Conservation (phyloP, 75 land plant genomes). For the Gnetum montanum region DNA sequence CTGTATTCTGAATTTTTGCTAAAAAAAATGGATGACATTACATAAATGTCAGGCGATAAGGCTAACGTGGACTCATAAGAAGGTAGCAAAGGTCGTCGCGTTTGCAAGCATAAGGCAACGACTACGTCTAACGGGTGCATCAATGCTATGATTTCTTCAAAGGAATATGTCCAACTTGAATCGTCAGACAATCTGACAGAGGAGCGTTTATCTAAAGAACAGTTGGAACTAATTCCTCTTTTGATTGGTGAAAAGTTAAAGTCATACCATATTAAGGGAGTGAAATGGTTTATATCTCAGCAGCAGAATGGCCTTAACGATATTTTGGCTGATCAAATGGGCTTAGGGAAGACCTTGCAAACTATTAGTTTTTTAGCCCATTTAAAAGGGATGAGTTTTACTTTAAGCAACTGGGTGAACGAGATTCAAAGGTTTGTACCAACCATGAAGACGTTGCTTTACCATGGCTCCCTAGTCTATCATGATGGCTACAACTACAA, state of each 20-base stretch:
- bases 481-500: no score
- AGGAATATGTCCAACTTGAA: slow-evolving; percentile 18
- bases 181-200: slow-evolving; percentile 57
- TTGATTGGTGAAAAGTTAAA: slow-evolving; percentile 89
- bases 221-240: slow-evolving; percentile 67
- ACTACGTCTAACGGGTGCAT: slow-evolving; percentile 65
- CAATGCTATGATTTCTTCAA: slow-evolving; percentile 51
- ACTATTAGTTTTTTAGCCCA: slow-evolving; percentile 91
- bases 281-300: slow-evolving; percentile 92
- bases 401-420: slow-evolving; percentile 86
- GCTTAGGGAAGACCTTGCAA: slow-evolving; percentile 97
- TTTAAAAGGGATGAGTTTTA: slow-evolving; percentile 75
- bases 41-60: no score
- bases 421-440: slow-evolving; percentile 53
- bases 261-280: slow-evolving; percentile 87
- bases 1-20: no score
- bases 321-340: slow-evolving; percentile 98
- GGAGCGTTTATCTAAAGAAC: slow-evolving; percentile 64
- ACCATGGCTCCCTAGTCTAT: no score
- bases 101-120: slow-evolving; percentile 25
- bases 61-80: no score
- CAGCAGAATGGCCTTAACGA: slow-evolving; percentile 98
- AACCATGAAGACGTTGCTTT: no score
- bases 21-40: no score
- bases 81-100: no score